Evolutionary conservation across 495 filamentous ascomycete species (phyloP).

Genomic region (Xanthoparmelia taractica): DNA sequence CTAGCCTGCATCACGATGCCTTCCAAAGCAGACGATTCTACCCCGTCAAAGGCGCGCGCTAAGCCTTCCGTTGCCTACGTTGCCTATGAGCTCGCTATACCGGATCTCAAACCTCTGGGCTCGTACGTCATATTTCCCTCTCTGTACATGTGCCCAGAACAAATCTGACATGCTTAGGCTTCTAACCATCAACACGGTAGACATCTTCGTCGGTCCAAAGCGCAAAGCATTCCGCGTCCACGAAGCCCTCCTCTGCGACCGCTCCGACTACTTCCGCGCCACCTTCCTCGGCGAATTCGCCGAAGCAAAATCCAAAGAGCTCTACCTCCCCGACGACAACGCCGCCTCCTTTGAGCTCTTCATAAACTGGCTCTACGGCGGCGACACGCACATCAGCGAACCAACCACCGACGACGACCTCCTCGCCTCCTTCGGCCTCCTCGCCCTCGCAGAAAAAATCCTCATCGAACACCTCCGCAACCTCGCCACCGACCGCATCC

Average conservation of each 20-base stretch:
- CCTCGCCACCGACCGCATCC: not conserved
- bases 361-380: slow-evolving; percentile 22
- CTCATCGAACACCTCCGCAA: not conserved
- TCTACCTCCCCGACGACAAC: slow-evolving; percentile 32
- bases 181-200: not conserved
- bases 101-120: not conserved
- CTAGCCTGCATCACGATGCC: not conserved
- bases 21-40: not conserved
- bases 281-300: slow-evolving; percentile 18
- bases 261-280: slow-evolving; percentile 20
- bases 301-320: slow-evolving; percentile 13
- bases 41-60: not conserved
- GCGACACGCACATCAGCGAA: not conserved
- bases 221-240: slow-evolving; percentile 20
- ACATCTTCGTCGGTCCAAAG: slow-evolving; percentile 20
- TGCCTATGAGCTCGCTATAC: not conserved
- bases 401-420: not conserved
- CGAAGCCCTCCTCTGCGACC: slow-evolving; percentile 20
- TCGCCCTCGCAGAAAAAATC: not conserved
- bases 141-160: too few species aligned
- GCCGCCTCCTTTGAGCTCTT: slow-evolving; percentile 27
- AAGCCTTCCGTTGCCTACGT: not conserved
- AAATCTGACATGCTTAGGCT: not conserved
- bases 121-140: not conserved
- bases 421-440: not conserved